phyloP scores from a whole-genome alignment of 495 filamentous ascomycete genomes.

The Tuber melanosporum region DNA sequence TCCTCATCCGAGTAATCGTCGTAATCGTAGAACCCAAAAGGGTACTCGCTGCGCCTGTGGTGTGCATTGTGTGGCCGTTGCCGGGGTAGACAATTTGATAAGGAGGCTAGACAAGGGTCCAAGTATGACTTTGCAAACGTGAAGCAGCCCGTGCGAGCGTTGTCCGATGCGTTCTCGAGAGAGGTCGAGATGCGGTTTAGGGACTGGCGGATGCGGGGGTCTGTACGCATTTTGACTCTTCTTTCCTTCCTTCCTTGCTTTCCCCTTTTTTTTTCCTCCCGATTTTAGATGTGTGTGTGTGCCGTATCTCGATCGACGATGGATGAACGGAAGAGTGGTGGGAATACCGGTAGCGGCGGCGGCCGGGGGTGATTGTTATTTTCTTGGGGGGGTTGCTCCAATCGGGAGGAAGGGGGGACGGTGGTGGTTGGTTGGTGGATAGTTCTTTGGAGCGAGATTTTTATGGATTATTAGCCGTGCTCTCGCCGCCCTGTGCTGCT shows the following conservation, averaged over 20 bases:
- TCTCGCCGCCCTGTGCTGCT: background rate
- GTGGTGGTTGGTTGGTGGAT: slow-evolving; percentile 9
- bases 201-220: slow-evolving; percentile 87
- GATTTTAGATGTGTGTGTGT: background rate
- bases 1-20: slow-evolving; percentile 52
- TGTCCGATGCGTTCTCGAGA: slow-evolving; percentile 85
- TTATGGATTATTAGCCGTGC: background rate
- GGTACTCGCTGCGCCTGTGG: slow-evolving; percentile 58
- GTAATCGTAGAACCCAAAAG: slow-evolving; percentile 96
- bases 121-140: slow-evolving; percentile 79
- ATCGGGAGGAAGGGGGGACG: background rate
- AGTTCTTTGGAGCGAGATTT: background rate
- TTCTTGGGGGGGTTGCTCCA: background rate
- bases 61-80: slow-evolving; percentile 27
- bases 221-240: slow-evolving; percentile 45
- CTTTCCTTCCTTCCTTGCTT: background rate
- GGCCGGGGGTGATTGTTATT: background rate
- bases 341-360: background rate
- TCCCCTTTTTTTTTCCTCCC: background rate
- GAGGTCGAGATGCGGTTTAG: slow-evolving; percentile 91
- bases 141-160: slow-evolving; percentile 81
- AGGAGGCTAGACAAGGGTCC: slow-evolving; percentile 65
- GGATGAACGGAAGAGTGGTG: background rate
- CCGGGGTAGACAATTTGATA: slow-evolving; percentile 62
- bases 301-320: background rate